Evolutionary conservation across 345 rosid species (phyloP).

Genomic region (Hibiscus trionum): DNA sequence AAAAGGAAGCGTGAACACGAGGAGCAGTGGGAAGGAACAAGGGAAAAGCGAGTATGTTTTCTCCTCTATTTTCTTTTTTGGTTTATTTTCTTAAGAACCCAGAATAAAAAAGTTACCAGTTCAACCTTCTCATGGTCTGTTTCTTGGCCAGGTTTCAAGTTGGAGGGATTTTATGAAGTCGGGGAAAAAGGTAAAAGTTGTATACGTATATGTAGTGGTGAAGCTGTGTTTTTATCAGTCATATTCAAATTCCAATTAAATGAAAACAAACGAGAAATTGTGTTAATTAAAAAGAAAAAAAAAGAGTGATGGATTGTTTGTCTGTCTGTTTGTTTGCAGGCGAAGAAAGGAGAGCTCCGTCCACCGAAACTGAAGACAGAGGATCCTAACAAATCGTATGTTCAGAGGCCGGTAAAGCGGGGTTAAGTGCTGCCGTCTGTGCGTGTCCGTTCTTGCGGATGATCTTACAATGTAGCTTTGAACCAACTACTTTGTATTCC

Average conservation of each 20-base stretch:
- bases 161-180: constrained; percentile 15
- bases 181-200: constrained; percentile 3
- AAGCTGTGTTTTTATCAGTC: neutral
- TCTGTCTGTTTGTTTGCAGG: constrained; percentile 27
- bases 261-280: neutral
- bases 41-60: constrained; percentile 76
- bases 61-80: too few species aligned
- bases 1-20: constrained; percentile 97
- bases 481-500: neutral
- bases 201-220: neutral
- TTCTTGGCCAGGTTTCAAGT: constrained; percentile 43
- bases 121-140: constrained; percentile 20
- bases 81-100: neutral
- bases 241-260: neutral
- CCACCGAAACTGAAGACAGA: constrained; percentile 97
- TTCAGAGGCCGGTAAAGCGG: constrained; percentile 88
- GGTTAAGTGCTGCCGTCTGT: constrained; percentile 23
- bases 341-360: constrained; percentile 80
- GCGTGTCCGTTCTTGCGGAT: neutral
- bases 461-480: neutral
- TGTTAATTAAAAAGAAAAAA: too few species aligned
- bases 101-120: neutral
- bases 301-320: neutral
- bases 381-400: constrained; percentile 97
- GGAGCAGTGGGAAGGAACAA: constrained; percentile 99